Base-by-base conservation (phyloP, 2,329 filamentous ascomycete species). In the Hypoxylon sp. region DNA sequence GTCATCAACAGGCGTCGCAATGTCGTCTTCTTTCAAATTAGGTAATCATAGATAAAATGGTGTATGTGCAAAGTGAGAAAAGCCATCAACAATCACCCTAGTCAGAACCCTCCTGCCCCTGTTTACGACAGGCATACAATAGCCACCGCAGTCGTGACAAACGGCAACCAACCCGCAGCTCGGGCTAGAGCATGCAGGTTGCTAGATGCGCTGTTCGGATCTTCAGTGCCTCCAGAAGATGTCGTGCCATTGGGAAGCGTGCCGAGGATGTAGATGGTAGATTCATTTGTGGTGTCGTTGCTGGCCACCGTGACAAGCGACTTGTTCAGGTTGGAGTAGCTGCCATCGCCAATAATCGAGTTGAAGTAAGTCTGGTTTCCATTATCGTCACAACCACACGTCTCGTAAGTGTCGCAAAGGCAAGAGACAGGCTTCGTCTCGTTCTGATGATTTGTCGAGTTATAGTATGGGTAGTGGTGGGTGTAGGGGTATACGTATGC, bases 231-330 rank as follows among this genome's bases (percentile, higher is more conserved):
- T 11, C 80, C 81, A 4, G 79, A 63, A 0, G 83, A 81, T 0
- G 86, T 89, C 0, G 89, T 91, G 50, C 86, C 87, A 68, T 91
- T 90, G 28, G 88, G 85, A 3, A 94, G 79, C 0, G 89, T 91
- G n/a, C 92, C 92, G 74, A 93, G 93, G 74, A 94, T 79, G 28
- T 91, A 80, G 37, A 95, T 84, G 1, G 86, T 89, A 3, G 74
- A 73, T 26, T 70, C 37, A 65, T 78, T 78, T 1, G 84, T 89
- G 51, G 87, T 87, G 58, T 91, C 89, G 64, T 90, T 83, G 55
- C 82, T 78, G 2, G 84, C 85, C 1, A 94, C 84, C 11, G 81
- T 84, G 59, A 92, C 83, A 1, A 92, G 69, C 0, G 81, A 82
- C 70, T 86, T 82, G 78, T 93, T 89, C 54, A 91, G 79, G 2